These are phyloP conservation scores for Neolentinus lepideus DNA, from an alignment of 1,284 basidiomycete genomes.

Conservation along the genomic window DNA sequence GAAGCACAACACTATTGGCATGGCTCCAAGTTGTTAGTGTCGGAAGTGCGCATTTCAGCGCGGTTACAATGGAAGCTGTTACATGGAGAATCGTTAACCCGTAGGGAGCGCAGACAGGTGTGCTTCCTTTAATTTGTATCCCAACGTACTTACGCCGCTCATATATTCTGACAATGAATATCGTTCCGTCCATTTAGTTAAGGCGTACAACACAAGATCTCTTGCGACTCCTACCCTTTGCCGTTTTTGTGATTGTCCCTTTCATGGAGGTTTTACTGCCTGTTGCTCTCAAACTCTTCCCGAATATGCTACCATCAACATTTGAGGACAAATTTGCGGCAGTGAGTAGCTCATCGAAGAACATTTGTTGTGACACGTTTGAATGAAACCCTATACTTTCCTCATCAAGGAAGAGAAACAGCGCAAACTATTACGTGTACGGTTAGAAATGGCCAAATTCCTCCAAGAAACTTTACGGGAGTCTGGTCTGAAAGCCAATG, in stretches of 20 bases:
- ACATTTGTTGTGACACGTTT: not conserved
- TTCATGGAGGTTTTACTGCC: constrained; percentile 99
- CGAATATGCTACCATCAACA: constrained; percentile 97
- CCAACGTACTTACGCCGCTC: not conserved
- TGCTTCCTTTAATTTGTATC: constrained; percentile 14
- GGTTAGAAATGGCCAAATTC: constrained; percentile 99
- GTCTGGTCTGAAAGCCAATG: constrained; percentile 88
- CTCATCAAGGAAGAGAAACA: constrained; percentile 88
- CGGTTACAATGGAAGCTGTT: constrained; percentile 90
- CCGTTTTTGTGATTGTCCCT: constrained; percentile 92
- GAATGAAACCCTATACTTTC: not conserved
- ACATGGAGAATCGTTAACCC: constrained; percentile 86
- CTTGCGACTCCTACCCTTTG: constrained; percentile 89
- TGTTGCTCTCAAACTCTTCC: constrained; percentile 95
- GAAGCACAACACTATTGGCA: constrained; percentile 98
- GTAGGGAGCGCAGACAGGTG: constrained; percentile 91
- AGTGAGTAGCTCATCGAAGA: constrained; percentile 37
- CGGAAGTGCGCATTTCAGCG: constrained; percentile 88
- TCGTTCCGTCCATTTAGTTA: constrained; percentile 42
- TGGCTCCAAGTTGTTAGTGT: constrained; percentile 89
- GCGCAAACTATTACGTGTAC: constrained; percentile 89
- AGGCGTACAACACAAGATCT: constrained; percentile 92
- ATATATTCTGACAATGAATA: not conserved
- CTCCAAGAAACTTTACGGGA: constrained; percentile 96
- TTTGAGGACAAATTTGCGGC: constrained; percentile 97